Evolutionary conservation across 169 alveolate species (phyloP).

Genomic region (Cryptosporidium ryanae): DNA sequence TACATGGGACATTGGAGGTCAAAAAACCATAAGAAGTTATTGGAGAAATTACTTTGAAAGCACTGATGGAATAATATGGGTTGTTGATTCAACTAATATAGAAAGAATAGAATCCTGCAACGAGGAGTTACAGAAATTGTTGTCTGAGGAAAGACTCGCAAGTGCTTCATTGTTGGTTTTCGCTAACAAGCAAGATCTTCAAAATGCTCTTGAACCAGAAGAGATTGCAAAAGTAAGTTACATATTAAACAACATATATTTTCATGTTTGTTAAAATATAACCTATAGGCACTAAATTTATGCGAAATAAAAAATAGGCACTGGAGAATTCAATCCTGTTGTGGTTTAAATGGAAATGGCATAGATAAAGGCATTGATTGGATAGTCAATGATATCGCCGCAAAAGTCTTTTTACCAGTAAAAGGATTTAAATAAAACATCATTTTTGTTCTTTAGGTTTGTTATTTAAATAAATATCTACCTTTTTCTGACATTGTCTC

Average conservation of each 20-base stretch:
- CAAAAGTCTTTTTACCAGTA: slow-evolving; percentile 85
- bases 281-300: slow-evolving; percentile 43
- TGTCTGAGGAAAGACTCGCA: slow-evolving; percentile 91
- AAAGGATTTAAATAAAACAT: slow-evolving; percentile 11
- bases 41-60: slow-evolving; percentile 99
- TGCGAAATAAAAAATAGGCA: slow-evolving; percentile 82
- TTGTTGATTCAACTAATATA: slow-evolving; percentile 96
- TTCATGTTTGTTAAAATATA: slow-evolving; percentile 57
- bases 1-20: slow-evolving; percentile 99
- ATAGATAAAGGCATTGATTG: slow-evolving; percentile 93
- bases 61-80: slow-evolving; percentile 98
- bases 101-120: slow-evolving; percentile 94
- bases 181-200: slow-evolving; percentile 97
- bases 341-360: slow-evolving; percentile 94
- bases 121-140: slow-evolving; percentile 92
- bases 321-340: slow-evolving; percentile 94
- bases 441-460: background rate
- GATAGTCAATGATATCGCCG: slow-evolving; percentile 93
- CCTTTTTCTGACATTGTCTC: slow-evolving; percentile 34
- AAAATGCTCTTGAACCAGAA: slow-evolving; percentile 90
- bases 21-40: slow-evolving; percentile 95
- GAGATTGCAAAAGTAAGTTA: slow-evolving; percentile 79
- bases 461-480: slow-evolving; percentile 26
- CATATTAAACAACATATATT: slow-evolving; percentile 65
- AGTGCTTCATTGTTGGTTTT: slow-evolving; percentile 86